Evolutionary conservation across 148 eudicot species (phyloP).

Genomic region (Chenopodium album): DNA sequence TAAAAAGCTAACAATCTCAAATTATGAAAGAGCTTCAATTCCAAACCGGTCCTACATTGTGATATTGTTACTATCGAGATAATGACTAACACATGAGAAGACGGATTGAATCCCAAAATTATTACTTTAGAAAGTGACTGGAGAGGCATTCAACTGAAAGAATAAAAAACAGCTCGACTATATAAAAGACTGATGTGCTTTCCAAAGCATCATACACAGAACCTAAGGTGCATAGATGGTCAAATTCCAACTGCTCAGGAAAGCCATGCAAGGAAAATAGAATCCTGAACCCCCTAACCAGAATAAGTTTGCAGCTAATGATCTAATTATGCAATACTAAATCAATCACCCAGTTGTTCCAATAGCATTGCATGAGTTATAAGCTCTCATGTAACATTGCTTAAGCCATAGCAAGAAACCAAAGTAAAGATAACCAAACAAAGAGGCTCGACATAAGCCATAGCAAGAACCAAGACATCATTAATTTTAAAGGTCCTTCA

Average conservation of each 20-base stretch:
- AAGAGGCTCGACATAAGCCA: too few relatives aligned
- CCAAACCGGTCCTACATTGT: not conserved
- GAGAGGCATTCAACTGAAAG: too few relatives aligned
- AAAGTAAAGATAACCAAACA: too few relatives aligned
- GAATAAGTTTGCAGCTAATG: not conserved
- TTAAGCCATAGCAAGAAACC: not conserved
- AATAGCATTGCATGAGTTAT: not conserved
- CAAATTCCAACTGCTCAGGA: not conserved
- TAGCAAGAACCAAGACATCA: too few relatives aligned
- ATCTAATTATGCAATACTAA: too few relatives aligned
- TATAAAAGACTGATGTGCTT: not conserved
- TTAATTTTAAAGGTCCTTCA: not conserved
- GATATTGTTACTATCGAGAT: not conserved
- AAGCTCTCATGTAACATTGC: not conserved
- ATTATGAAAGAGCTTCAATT: not conserved
- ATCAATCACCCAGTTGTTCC: not conserved
- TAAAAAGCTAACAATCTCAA: too few relatives aligned
- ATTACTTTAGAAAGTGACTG: not conserved
- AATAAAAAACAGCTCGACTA: not conserved
- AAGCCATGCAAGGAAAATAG: not conserved
- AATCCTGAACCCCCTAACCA: not conserved
- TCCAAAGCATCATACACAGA: too few relatives aligned
- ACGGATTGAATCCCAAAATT: not conserved
- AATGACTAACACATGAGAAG: not conserved
- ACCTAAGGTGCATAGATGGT: too few relatives aligned